A percentile compares a stretch with the other conserved stretches of the same genome.
These are phyloP conservation scores for Cystobasidiaceae sp. DNA, from an alignment of 1,284 basidiomycete species.

Conservation along the genomic window DNA sequence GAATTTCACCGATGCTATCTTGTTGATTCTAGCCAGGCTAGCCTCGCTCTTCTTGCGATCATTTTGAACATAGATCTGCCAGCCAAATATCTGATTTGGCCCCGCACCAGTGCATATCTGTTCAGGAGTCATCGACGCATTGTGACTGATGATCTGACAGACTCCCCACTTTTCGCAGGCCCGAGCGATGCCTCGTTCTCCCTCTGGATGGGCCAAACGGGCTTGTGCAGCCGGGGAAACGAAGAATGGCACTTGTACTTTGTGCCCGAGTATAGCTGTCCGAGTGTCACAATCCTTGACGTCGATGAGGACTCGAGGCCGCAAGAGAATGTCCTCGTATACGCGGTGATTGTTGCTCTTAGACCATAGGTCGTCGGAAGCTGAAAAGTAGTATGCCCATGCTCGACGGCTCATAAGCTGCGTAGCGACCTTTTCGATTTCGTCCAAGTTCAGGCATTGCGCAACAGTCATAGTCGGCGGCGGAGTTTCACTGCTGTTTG, in stretches of 20 bases:
- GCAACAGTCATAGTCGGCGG: conserved; percentile 10
- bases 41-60: conserved; percentile 64
- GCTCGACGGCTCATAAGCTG: conserved; percentile 34
- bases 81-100: conserved; percentile 67
- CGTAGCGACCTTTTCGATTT: conserved; percentile 36
- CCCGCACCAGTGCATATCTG: conserved; percentile 59
- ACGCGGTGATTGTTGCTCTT: conserved; percentile 12
- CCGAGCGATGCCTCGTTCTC: conserved; percentile 35
- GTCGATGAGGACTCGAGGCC: conserved; percentile 68
- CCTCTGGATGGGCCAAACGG: conserved; percentile 36
- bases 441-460: conserved; percentile 38
- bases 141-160: conserved; percentile 33
- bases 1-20: conserved; percentile 65
- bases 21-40: conserved; percentile 66
- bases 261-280: conserved; percentile 69
- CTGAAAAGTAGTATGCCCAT: conserved; percentile 68
- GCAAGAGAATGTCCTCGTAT: conserved; percentile 58
- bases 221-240: conserved; percentile 63
- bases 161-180: conserved; percentile 30
- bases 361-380: conserved; percentile 15
- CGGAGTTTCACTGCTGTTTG: not conserved
- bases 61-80: conserved; percentile 71
- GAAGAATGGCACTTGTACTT: conserved; percentile 73
- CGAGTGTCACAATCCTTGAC: conserved; percentile 69
- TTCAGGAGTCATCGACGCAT: conserved; percentile 70